phyloP scores from a whole-genome alignment of 495 filamentous ascomycete genomes.

The Penicillium ucsense region DNA sequence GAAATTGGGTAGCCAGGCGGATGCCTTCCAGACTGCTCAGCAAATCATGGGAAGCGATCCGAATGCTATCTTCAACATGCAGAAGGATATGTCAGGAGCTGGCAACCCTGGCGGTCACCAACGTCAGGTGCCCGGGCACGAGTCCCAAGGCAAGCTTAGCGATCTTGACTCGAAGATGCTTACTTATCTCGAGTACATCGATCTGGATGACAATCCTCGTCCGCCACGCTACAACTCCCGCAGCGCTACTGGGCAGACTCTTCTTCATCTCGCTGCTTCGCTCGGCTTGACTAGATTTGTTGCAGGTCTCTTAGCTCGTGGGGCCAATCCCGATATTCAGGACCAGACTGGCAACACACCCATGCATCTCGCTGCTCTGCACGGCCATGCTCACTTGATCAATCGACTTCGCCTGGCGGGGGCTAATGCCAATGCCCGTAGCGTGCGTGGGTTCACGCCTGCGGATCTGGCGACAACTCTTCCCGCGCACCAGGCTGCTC shows the following conservation, averaged over 20 bases:
- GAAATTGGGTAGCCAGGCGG: constrained; percentile 38
- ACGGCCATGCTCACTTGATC: constrained; percentile 65
- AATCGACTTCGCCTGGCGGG: constrained; percentile 62
- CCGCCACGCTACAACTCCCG: constrained; percentile 54
- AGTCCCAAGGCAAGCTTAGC: constrained; percentile 32
- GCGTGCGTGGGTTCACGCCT: constrained; percentile 59
- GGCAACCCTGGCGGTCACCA: constrained; percentile 31
- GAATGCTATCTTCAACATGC: constrained; percentile 33
- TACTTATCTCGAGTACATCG: constrained; percentile 65
- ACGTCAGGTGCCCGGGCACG: constrained; percentile 34
- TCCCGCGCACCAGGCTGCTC: constrained; percentile 45
- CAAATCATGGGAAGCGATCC: constrained; percentile 42
- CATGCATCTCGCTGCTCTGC: constrained; percentile 75
- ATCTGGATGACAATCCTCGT: constrained; percentile 63
- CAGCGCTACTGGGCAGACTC: constrained; percentile 60
- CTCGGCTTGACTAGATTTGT: constrained; percentile 68
- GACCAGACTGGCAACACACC: constrained; percentile 78
- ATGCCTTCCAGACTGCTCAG: constrained; percentile 40
- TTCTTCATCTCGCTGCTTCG: constrained; percentile 73
- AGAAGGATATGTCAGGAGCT: constrained; percentile 34
- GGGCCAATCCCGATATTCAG: constrained; percentile 64
- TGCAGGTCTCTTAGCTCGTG: constrained; percentile 69
- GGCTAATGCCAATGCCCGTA: constrained; percentile 62
- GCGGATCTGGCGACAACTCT: constrained; percentile 60
- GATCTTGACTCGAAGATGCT: constrained; percentile 65